These are phyloP conservation scores for Neoscytalidium dimidiatum DNA, from an alignment of 2,329 filamentous ascomycete species.

Conservation along the genomic window DNA sequence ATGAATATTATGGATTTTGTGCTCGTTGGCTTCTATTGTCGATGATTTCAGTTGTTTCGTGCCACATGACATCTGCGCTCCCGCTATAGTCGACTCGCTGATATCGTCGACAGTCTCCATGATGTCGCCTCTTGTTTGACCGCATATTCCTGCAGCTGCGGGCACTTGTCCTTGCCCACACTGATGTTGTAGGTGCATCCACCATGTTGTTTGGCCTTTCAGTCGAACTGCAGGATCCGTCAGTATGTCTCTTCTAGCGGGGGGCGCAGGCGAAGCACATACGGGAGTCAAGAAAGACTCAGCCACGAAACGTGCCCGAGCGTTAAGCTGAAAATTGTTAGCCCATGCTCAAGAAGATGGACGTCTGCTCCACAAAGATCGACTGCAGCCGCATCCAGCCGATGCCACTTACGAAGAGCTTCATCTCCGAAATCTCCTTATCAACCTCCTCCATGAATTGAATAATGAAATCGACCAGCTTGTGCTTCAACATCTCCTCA, in stretches of 20 bases:
- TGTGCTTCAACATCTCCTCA: slow-evolving; percentile 98
- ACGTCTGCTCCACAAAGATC: neutral
- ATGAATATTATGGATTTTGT: neutral
- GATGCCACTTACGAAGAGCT: slow-evolving; percentile 81
- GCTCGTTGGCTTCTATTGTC: slow-evolving; percentile 1
- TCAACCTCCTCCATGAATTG: slow-evolving; percentile 99
- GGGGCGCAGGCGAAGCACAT: slow-evolving; percentile 33
- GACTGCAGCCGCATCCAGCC: neutral
- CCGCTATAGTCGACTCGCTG: neutral
- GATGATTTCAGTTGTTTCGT: neutral
- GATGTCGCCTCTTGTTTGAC: neutral
- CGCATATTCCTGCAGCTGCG: neutral
- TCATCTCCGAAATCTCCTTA: slow-evolving; percentile 99
- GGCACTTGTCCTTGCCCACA: neutral
- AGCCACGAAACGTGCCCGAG: slow-evolving; percentile 93
- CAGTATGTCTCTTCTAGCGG: neutral
- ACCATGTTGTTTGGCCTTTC: neutral
- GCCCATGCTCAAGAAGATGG: neutral
- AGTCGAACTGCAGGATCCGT: slow-evolving; percentile 7
- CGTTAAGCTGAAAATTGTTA: slow-evolving; percentile 70
- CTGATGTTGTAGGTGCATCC: neutral
- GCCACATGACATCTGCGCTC: neutral
- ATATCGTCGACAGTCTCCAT: neutral
- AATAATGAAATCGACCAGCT: slow-evolving; percentile 98
- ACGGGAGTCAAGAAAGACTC: slow-evolving; percentile 97